Conservation (phyloP, 331 rosid species). For the Pyrus hybrid region DNA sequence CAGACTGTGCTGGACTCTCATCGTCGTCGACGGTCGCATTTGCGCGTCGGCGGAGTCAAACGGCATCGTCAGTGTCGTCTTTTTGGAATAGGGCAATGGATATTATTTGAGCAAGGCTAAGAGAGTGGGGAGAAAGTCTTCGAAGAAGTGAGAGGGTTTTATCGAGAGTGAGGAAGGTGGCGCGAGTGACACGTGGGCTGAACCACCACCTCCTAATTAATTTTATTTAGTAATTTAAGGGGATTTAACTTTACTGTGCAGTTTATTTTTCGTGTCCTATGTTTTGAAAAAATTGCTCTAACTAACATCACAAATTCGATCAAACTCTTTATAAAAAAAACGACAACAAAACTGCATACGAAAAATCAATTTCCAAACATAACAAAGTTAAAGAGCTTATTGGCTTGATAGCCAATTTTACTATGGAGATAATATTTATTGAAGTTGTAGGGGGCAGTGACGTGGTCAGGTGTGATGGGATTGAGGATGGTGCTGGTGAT, state of each 20-base stretch:
- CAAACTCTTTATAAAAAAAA: too few relatives aligned
- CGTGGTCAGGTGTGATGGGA: background rate
- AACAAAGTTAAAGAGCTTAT: background rate
- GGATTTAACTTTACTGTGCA: too few relatives aligned
- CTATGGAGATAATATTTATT: background rate
- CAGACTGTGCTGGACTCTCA: background rate
- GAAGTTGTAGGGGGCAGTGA: background rate
- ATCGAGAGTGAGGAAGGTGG: background rate
- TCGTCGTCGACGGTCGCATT: background rate
- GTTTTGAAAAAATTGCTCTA: too few relatives aligned
- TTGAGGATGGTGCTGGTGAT: background rate
- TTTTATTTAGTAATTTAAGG: too few relatives aligned
- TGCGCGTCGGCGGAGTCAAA: constrained; percentile 11
- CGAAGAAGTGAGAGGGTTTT: background rate
- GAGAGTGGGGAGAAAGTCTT: background rate
- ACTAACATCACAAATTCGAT: fast-evolving
- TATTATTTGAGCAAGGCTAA: background rate
- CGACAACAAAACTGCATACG: too few relatives aligned
- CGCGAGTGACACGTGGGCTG: background rate
- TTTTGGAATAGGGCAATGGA: background rate
- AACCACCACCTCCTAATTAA: background rate
- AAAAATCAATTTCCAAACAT: fast-evolving
- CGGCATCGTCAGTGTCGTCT: constrained; percentile 16
- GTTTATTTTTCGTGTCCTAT: too few relatives aligned
- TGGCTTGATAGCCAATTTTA: background rate